Evolutionary conservation across 345 rosid species (phyloP), one percentile per base, ranked within the genome.

Genomic region (Trapa incisa): DNA sequence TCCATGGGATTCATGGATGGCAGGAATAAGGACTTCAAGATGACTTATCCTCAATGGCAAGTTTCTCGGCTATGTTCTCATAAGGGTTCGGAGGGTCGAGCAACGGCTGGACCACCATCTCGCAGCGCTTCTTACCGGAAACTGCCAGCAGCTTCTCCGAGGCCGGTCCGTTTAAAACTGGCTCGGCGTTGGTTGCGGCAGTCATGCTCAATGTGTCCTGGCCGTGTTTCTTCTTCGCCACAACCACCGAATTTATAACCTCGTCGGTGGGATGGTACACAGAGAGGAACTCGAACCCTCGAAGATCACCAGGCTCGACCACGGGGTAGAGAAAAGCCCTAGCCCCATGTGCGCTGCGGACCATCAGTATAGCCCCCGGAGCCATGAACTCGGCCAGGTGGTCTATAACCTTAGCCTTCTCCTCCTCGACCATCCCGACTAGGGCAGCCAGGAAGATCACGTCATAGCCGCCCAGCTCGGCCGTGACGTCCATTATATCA

Each of bases 311-410:
- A 16, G 85, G 84, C 53, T 89, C 82, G 4, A 92, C 74, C 37
- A 89, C 84, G 0, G 98, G 98, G 67, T 92, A 92, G 4, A 92
- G 97, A 65, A 92, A 89, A 15, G 86, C 90, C 72, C 98, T 77
- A 68, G 98, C 93, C 3, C 92, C 96, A 60, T 92, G 92, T 29
- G 98, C 97, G 15, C 98, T 92, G 80, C 98, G 81, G 12, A 90
- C 71, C 98, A 92, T 82, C 53, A 89, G 68, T 6, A 86, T 17
- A n/a, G 91, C 84, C 12, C 83, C 92, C 14, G 87, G 86, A 70
- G 85, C 81, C 98, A 92, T 92, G 63, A 81, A 69, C 80, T 84
- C 88, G 17, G 77, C 81, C 80, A 89, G 71, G 78, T 92, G 97
- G 16, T 80, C 87, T 15, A 86, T 71, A 57, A 88, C 83, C 70